Evolutionary conservation across 345 rosid species (phyloP).

Genomic region (Hirschfeldia incana): DNA sequence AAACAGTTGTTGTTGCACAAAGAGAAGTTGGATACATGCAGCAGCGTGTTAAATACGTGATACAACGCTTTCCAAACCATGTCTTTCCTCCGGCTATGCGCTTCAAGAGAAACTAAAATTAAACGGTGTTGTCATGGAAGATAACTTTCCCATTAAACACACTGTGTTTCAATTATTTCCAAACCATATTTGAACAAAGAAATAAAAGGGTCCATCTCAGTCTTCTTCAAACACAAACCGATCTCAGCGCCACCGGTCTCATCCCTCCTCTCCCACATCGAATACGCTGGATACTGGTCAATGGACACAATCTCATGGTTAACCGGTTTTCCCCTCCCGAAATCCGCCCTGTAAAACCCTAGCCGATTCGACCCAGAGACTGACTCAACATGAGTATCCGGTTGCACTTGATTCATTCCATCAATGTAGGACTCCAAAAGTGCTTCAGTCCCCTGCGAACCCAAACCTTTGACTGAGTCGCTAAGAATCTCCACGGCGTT

Average conservation of each 20-base stretch:
- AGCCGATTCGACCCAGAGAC: constrained; percentile 30
- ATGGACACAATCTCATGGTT: constrained; percentile 16
- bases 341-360: constrained; percentile 26
- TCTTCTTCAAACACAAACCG: neutral
- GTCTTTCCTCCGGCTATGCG: too few relatives aligned
- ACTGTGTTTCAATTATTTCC: neutral
- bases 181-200: constrained; percentile 14
- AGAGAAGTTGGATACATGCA: neutral
- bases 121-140: neutral
- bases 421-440: neutral
- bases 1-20: neutral
- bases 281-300: constrained; percentile 16
- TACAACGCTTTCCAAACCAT: neutral
- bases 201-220: constrained; percentile 15
- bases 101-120: too few relatives aligned
- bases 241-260: constrained; percentile 29
- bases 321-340: constrained; percentile 32
- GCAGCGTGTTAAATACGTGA: neutral
- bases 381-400: constrained; percentile 3
- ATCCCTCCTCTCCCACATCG: constrained; percentile 27
- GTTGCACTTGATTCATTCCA: neutral
- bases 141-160: neutral
- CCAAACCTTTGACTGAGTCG: neutral
- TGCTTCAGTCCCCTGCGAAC: neutral
- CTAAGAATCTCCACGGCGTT: constrained; percentile 14